Percentiles rank a stretch among this genome's conserved stretches.
Conservation (phyloP, 2,329 filamentous ascomycete species). For the Talaromyces sp. region DNA sequence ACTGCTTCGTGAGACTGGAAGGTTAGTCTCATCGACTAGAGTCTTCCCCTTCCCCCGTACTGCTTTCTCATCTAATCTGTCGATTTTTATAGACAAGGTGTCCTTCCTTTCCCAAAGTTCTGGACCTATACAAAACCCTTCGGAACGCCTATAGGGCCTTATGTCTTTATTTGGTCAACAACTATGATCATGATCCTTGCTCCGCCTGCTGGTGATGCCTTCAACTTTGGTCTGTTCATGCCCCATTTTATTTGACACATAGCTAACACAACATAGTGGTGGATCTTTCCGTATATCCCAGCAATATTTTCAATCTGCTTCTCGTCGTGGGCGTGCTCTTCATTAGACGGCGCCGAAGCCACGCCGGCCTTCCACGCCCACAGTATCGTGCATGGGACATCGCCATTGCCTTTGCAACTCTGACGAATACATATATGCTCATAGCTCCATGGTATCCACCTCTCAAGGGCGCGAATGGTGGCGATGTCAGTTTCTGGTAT, state of each 20-base stretch:
- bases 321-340: constrained; percentile 42
- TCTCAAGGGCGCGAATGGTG: constrained; percentile 54
- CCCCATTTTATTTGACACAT: background rate
- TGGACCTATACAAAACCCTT: constrained; percentile 64
- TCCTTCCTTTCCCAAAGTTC: constrained; percentile 58
- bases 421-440: constrained; percentile 60
- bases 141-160: constrained; percentile 60
- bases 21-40: constrained; percentile 29
- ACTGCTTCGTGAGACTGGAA: constrained; percentile 59
- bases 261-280: constrained; percentile 45
- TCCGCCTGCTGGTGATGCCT: constrained; percentile 62
- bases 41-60: background rate
- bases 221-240: constrained; percentile 51
- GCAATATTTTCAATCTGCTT: constrained; percentile 55
- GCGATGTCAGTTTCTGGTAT: constrained; percentile 71
- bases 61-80: background rate
- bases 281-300: constrained; percentile 58
- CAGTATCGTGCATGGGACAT: constrained; percentile 60
- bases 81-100: constrained; percentile 51
- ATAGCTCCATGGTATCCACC: constrained; percentile 73
- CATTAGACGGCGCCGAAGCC: constrained; percentile 10
- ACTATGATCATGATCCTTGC: constrained; percentile 60
- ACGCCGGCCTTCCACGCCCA: constrained; percentile 24
- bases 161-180: constrained; percentile 55
- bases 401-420: constrained; percentile 57